phyloP scores from a whole-genome alignment of 2,329 filamentous ascomycete species.

The Aspergillus vadensis region DNA sequence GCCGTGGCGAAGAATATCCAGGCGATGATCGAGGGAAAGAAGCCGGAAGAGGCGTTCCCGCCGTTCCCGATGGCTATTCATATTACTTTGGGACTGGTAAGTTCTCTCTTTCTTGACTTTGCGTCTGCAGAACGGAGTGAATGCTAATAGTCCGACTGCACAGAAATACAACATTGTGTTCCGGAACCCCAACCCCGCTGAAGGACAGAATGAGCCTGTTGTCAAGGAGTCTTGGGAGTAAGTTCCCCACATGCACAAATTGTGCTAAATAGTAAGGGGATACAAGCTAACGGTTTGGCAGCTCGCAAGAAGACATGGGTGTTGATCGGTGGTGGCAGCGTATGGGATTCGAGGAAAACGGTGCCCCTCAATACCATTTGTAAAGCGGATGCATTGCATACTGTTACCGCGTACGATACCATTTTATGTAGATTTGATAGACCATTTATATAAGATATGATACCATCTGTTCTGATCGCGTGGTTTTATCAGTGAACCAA shows the following conservation, averaged over 20 bases:
- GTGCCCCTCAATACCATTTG: slow-evolving; percentile 37
- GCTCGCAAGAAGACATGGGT: slow-evolving; percentile 42
- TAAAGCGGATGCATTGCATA: slow-evolving; percentile 12
- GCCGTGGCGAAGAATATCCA: slow-evolving; percentile 38
- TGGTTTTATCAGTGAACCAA: background rate
- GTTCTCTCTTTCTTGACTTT: slow-evolving; percentile 16
- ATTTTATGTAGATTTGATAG: background rate
- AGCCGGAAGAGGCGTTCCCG: slow-evolving; percentile 27
- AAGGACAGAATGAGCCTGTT: slow-evolving; percentile 38
- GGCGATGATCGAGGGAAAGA: slow-evolving; percentile 33
- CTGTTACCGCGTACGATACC: background rate
- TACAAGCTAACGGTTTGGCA: slow-evolving; percentile 21
- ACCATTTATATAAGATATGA: background rate
- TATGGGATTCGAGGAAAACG: slow-evolving; percentile 31
- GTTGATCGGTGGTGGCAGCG: slow-evolving; percentile 41
- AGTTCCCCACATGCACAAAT: slow-evolving; percentile 12
- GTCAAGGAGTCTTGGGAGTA: slow-evolving; percentile 37
- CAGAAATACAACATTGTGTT: slow-evolving; percentile 43
- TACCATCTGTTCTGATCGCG: background rate
- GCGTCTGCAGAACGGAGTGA: too few relatives aligned
- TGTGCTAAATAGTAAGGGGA: background rate
- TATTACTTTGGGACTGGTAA: slow-evolving; percentile 38
- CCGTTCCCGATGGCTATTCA: slow-evolving; percentile 37
- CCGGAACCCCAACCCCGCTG: slow-evolving; percentile 38
- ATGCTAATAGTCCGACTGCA: background rate